A percentile compares a stretch with the other conserved stretches of the same genome.
Evolutionary conservation across 2,329 filamentous ascomycete species (phyloP).

Genomic region (Ascochyta clinopodiicola): DNA sequence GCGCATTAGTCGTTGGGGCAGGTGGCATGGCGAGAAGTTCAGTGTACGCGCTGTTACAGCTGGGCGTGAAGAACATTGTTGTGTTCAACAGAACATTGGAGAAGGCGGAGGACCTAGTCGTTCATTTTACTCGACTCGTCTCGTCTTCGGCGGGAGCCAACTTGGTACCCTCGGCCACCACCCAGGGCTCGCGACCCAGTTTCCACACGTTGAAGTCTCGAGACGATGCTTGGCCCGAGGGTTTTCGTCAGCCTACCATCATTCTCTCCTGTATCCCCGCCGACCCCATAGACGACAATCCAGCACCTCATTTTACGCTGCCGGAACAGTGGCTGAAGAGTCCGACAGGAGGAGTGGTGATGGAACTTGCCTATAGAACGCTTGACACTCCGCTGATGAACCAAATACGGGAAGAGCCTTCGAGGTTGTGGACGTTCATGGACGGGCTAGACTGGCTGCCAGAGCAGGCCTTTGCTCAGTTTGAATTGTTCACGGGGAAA

Average conservation of each 20-base stretch:
- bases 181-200: slow-evolving; percentile 46
- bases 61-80: slow-evolving; percentile 77
- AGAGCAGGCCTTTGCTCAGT: slow-evolving; percentile 82
- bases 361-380: slow-evolving; percentile 76
- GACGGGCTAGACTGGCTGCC: slow-evolving; percentile 78
- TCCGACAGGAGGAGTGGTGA: slow-evolving; percentile 75
- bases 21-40: slow-evolving; percentile 80
- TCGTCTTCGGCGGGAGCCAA: slow-evolving; percentile 28
- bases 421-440: slow-evolving; percentile 74
- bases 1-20: slow-evolving; percentile 63
- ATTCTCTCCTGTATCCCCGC: slow-evolving; percentile 79
- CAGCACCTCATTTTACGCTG: slow-evolving; percentile 73
- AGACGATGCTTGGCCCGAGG: slow-evolving; percentile 69
- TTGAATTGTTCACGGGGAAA: slow-evolving; percentile 79
- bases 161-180: slow-evolving; percentile 20
- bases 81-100: slow-evolving; percentile 73
- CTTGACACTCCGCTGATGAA: slow-evolving; percentile 73
- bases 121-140: slow-evolving; percentile 69
- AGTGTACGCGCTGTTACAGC: slow-evolving; percentile 77
- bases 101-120: slow-evolving; percentile 71
- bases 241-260: slow-evolving; percentile 71
- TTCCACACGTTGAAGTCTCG: slow-evolving; percentile 67
- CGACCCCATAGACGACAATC: slow-evolving; percentile 67
- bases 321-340: slow-evolving; percentile 74
- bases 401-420: slow-evolving; percentile 67